Evolutionary conservation across 768 basidiomycete genomes (phyloP).

Genomic region (Lepiota brunneoincarnata): DNA sequence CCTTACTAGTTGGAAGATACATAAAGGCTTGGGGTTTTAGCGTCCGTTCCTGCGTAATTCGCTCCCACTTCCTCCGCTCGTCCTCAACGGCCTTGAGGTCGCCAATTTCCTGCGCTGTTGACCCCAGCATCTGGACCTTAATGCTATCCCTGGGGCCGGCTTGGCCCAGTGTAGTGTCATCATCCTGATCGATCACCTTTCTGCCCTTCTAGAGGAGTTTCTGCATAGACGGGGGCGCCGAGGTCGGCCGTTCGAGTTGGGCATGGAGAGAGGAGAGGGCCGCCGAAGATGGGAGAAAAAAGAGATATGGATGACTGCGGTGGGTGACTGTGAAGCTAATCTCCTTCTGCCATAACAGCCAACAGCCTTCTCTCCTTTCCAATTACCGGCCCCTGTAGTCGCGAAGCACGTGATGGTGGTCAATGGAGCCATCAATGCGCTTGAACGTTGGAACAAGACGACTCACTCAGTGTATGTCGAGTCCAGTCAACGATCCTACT

Average conservation of each 20-base stretch:
- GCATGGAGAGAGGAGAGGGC: conserved; percentile 51
- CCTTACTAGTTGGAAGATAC: conserved; percentile 23
- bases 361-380: too few species aligned
- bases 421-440: neutral
- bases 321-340: conserved; percentile 34
- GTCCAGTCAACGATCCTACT: conserved; percentile 15
- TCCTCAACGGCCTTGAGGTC: conserved; percentile 53
- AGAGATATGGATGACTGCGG: conserved; percentile 43
- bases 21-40: conserved; percentile 42
- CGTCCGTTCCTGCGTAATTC: conserved; percentile 57
- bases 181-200: conserved; percentile 29
- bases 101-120: conserved; percentile 56
- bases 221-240: conserved; percentile 62
- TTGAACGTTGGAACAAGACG: neutral
- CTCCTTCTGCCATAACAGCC: neutral
- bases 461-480: conserved; percentile 29
- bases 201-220: conserved; percentile 77
- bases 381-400: neutral
- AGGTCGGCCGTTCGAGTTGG: conserved; percentile 59
- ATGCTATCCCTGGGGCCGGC: conserved; percentile 62
- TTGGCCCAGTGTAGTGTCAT: conserved; percentile 27
- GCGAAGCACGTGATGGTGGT: conserved; percentile 4
- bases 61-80: conserved; percentile 54
- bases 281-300: conserved; percentile 48
- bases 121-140: conserved; percentile 71